Evolutionary conservation across 805 yeast species (phyloP).

Genomic region (Sungouiozyma ichnusensis): DNA sequence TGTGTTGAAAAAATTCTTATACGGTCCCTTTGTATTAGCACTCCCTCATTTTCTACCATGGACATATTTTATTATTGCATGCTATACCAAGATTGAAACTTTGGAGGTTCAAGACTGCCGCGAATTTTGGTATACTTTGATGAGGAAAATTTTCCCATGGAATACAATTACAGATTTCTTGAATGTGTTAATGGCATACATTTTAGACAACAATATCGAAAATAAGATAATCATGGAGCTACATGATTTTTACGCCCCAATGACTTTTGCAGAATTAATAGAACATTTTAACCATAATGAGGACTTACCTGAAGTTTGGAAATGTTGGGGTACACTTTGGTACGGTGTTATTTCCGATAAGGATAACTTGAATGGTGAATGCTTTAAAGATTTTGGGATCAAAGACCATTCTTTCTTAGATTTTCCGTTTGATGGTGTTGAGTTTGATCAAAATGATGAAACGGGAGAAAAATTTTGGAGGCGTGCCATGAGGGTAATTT

Average conservation of each 20-base stretch:
- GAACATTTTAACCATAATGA: conserved; percentile 48
- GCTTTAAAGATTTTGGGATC: conserved; percentile 46
- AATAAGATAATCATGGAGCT: conserved; percentile 12
- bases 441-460: conserved; percentile 32
- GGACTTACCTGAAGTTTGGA: conserved; percentile 66
- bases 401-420: conserved; percentile 45
- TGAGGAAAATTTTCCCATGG: conserved; percentile 59
- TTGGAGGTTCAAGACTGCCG: conserved; percentile 10
- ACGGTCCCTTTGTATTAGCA: conserved; percentile 58
- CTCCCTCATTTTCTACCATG: conserved; percentile 69
- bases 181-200: conserved; percentile 40
- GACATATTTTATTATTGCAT: conserved; percentile 59
- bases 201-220: conserved; percentile 18
- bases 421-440: conserved; percentile 53
- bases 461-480: conserved; percentile 27
- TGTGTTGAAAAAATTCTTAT: conserved; percentile 52
- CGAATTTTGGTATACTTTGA: conserved; percentile 23
- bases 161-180: conserved; percentile 50
- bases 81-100: conserved; percentile 42
- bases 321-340: conserved; percentile 80
- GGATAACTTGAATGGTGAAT: conserved; percentile 26
- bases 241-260: conserved; percentile 16
- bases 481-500: conserved; percentile 23
- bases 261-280: conserved; percentile 33
- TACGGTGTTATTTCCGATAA: conserved; percentile 50